A percentile compares a stretch with the other conserved stretches of the same genome.
phyloP scores from a whole-genome alignment of 768 basidiomycete species.

The Candolleomyces efflorescens region DNA sequence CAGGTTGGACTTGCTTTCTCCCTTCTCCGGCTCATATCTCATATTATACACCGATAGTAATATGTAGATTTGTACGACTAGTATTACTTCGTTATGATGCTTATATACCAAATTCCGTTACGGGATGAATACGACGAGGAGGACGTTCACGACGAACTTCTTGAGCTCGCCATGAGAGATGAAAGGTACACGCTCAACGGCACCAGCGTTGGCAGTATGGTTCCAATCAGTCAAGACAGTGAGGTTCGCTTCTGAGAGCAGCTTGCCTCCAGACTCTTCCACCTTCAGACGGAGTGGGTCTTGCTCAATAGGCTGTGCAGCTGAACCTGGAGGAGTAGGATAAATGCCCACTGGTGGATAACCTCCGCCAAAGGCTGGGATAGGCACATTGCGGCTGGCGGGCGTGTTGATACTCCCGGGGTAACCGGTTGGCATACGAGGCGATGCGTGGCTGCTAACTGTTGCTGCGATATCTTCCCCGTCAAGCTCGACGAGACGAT shows the following conservation, averaged over 20 bases:
- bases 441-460: slow-evolving; percentile 8
- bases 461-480: slow-evolving; percentile 33
- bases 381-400: slow-evolving; percentile 16
- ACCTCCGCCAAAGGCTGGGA: slow-evolving; percentile 11
- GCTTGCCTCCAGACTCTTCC: slow-evolving; percentile 64
- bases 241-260: slow-evolving; percentile 60
- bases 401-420: slow-evolving; percentile 18
- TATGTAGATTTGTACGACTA: not conserved
- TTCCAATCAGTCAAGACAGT: slow-evolving; percentile 50
- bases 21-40: too few species aligned
- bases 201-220: slow-evolving; percentile 36
- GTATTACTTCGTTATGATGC: too few species aligned
- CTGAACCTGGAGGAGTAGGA: slow-evolving; percentile 24
- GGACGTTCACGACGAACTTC: slow-evolving; percentile 71
- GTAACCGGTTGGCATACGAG: slow-evolving; percentile 10
- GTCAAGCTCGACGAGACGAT: slow-evolving; percentile 61
- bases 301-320: slow-evolving; percentile 18
- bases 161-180: slow-evolving; percentile 63
- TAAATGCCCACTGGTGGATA: slow-evolving; percentile 39
- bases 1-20: too few species aligned
- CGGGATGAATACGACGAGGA: slow-evolving; percentile 67
- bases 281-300: slow-evolving; percentile 49
- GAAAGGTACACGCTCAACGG: slow-evolving; percentile 68
- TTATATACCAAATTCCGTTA: slow-evolving; percentile 3
- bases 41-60: too few species aligned